Base-by-base conservation (phyloP, 2,329 filamentous ascomycete genomes). In the Alternaria sp. region DNA sequence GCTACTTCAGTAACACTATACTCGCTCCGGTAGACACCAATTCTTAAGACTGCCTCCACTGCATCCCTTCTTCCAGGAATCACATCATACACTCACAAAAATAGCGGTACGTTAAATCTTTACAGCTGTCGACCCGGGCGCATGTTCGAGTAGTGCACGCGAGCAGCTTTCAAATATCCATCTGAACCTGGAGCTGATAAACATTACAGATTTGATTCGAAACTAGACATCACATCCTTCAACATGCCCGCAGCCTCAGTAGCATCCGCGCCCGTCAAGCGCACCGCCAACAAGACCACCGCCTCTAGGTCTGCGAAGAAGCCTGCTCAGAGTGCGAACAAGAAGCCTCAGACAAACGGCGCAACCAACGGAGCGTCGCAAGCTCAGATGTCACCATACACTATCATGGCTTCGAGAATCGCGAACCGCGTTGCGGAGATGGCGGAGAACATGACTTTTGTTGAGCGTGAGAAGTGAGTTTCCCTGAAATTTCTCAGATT, bases 381-480 rank as follows among this genome's bases (percentile, higher is more conserved):
- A 34, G 59, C 69, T 4, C 70, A 73, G 53, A 69, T 78, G 39
- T 83, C 81, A 34, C 80, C 82, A 36, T 84, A 84, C 73, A 80
- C 80, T 46, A 83, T 84, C 71, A 84, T 84, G 82, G 82, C 81
- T 8, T 79, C 77, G 44, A 68, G 82, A 42, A 83, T 84, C 62
- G 81, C 81, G 43, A 84, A 84, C 70, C 77, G 82, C 46, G 81
- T 84, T 12, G 82, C 81, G 6, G 82, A 84, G 66, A 83, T 84
- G 81, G 82, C 82, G 7, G 82, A 84, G 74, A 83, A 82, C 73
- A 82, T 83, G 65, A 84, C 82, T 16, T 83, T 84, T 62, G 80
- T 83, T 44, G 82, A 84, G 71, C 79, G 81, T 28, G 73, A 78
- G 52, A 72, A 67, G 76, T 79, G 72, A 52, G 74, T 65, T 47